These are phyloP conservation scores for Cryptococcus maquisensis DNA, from an alignment of 1,284 basidiomycete genomes.

Conservation along the genomic window DNA sequence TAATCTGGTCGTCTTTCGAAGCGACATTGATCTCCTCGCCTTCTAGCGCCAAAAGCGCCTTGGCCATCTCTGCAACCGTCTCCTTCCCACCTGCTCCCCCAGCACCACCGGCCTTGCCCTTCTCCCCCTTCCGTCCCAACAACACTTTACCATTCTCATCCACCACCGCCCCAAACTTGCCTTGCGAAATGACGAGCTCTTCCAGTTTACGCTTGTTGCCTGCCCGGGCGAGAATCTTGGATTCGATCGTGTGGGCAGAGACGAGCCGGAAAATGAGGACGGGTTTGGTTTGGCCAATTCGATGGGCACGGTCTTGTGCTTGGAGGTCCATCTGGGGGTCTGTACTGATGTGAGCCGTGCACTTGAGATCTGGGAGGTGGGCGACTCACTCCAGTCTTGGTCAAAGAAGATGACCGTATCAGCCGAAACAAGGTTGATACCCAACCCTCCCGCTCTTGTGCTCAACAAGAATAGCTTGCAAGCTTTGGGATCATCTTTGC, in stretches of 20 bases:
- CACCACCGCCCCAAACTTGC: conserved; percentile 64
- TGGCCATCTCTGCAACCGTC: conserved; percentile 73
- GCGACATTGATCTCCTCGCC: conserved; percentile 87
- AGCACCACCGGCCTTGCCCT: conserved; percentile 12
- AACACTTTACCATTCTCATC: conserved; percentile 55
- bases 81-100: conserved; percentile 44
- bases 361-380: not conserved
- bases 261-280: conserved; percentile 86
- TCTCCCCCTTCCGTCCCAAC: conserved; percentile 47
- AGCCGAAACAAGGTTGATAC: conserved; percentile 87
- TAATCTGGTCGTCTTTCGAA: conserved; percentile 66
- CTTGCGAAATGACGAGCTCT: conserved; percentile 88
- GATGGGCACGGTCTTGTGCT: conserved; percentile 91
- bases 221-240: conserved; percentile 83
- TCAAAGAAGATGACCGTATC: conserved; percentile 95
- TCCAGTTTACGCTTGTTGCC: conserved; percentile 84
- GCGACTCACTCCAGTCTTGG: conserved; percentile 76
- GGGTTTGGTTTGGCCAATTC: conserved; percentile 84
- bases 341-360: conserved; percentile 31
- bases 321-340: conserved; percentile 96
- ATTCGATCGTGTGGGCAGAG: conserved; percentile 75
- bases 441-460: conserved; percentile 86
- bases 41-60: conserved; percentile 73
- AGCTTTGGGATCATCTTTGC: conserved; percentile 61
- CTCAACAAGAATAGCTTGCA: conserved; percentile 82